phyloP scores from a whole-genome alignment of 192 early-diverging fungal species.

The Chytriomyces hyalinus region DNA sequence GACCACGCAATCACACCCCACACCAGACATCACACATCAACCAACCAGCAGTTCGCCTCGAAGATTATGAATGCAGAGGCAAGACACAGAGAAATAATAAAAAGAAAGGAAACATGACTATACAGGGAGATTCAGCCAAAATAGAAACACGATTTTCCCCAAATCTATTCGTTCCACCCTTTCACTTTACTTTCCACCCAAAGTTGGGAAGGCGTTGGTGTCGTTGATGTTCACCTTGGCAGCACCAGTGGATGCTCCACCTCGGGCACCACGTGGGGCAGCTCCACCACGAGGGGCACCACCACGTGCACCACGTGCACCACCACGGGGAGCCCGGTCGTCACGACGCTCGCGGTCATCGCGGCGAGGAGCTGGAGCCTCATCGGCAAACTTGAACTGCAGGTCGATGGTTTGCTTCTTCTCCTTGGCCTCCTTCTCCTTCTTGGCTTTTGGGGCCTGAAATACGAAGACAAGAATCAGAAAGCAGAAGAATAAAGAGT shows the following conservation, averaged over 20 bases:
- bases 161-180: not conserved
- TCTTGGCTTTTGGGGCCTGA: conserved; percentile 58
- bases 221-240: conserved; percentile 47
- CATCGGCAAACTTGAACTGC: conserved; percentile 80
- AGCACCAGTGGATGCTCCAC: conserved; percentile 18
- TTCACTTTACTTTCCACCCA: conserved; percentile 40
- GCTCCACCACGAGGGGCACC: conserved; percentile 49
- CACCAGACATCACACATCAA: too few species aligned
- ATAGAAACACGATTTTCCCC: too few species aligned
- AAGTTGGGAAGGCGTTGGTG: conserved; percentile 50
- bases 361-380: conserved; percentile 39
- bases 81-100: too few species aligned
- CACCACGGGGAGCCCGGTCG: conserved; percentile 57
- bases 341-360: conserved; percentile 39
- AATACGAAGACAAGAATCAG: not conserved
- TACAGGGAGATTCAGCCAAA: too few species aligned
- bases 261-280: conserved; percentile 34
- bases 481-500: conserved; percentile 40
- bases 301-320: conserved; percentile 66
- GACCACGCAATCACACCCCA: too few species aligned
- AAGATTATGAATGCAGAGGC: too few species aligned
- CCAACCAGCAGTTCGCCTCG: too few species aligned
- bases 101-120: too few species aligned
- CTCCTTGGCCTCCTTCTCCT: conserved; percentile 57
- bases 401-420: conserved; percentile 75